Evolutionary conservation across 305 asterid genomes (phyloP).

Genomic region (Fraxinus floribunda): DNA sequence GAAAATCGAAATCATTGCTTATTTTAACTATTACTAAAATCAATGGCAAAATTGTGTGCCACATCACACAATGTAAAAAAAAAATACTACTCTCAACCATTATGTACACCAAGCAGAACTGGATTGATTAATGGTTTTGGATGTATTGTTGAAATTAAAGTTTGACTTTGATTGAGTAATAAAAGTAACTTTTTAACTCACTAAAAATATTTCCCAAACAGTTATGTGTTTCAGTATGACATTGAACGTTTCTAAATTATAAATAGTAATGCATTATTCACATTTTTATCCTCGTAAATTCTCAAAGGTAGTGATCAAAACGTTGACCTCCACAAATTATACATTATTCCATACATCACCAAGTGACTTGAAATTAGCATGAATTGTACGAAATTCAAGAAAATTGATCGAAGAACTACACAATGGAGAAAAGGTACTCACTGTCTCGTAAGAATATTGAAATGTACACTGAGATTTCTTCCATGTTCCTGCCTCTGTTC

Average conservation of each 20-base stretch:
- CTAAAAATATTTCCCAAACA: neutral
- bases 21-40: no score
- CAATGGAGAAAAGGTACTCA: slow-evolving; percentile 22
- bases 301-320: slow-evolving; percentile 29
- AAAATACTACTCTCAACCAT: no score
- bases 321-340: slow-evolving; percentile 25
- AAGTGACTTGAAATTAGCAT: slow-evolving; percentile 31
- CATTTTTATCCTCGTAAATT: slow-evolving; percentile 19
- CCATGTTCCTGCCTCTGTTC: slow-evolving; percentile 25
- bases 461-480: slow-evolving; percentile 31
- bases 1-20: no score
- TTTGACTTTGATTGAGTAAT: no score
- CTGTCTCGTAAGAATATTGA: slow-evolving; percentile 22
- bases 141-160: no score
- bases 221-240: neutral
- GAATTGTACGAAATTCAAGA: slow-evolving; percentile 23
- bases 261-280: slow-evolving; percentile 24
- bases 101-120: no score
- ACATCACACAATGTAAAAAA: no score
- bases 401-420: slow-evolving; percentile 41
- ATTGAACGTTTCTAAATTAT: neutral
- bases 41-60: no score
- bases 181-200: no score
- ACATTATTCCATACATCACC: slow-evolving; percentile 43
- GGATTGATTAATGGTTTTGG: no score